A percentile compares a stretch with the other conserved stretches of the same genome.
These are phyloP conservation scores for Podaxis sp. DNA, from an alignment of 768 basidiomycete species.

Conservation along the genomic window DNA sequence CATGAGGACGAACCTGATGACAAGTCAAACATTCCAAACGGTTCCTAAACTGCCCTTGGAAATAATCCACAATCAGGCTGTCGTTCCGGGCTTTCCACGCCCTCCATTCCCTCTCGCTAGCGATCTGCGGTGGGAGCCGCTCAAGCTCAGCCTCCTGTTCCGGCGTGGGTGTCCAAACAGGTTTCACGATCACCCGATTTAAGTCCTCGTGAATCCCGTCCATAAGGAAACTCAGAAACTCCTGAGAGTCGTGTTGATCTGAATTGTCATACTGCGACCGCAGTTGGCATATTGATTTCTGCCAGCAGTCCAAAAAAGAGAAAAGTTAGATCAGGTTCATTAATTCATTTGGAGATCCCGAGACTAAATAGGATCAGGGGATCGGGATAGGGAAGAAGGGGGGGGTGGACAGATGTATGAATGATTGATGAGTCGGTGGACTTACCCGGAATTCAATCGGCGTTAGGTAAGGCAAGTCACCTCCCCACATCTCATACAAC, in stretches of 20 bases:
- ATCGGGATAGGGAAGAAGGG: neutral
- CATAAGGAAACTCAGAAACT: constrained; percentile 91
- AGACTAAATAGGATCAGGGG: neutral
- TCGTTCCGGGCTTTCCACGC: constrained; percentile 89
- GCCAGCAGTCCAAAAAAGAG: neutral
- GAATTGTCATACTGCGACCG: constrained; percentile 75
- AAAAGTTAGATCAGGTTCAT: neutral
- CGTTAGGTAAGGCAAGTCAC: constrained; percentile 78
- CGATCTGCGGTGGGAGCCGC: constrained; percentile 80
- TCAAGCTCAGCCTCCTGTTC: constrained; percentile 90
- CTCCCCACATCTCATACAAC: constrained; percentile 85
- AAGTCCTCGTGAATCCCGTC: constrained; percentile 92
- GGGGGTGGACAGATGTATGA: neutral
- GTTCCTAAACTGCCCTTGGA: constrained; percentile 96
- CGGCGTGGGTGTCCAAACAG: constrained; percentile 60
- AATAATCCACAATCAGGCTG: constrained; percentile 92
- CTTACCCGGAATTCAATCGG: constrained; percentile 85
- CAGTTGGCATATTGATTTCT: constrained; percentile 51
- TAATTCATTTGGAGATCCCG: neutral
- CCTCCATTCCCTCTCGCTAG: constrained; percentile 91
- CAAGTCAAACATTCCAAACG: constrained; percentile 89
- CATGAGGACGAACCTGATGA: constrained; percentile 57
- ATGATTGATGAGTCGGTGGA: neutral
- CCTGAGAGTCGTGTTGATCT: constrained; percentile 97
- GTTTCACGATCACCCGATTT: constrained; percentile 78